Percentiles rank a stretch among this genome's conserved stretches.
Conservation (phyloP, 441 rosid species). For the Adansonia madagascariensis region DNA sequence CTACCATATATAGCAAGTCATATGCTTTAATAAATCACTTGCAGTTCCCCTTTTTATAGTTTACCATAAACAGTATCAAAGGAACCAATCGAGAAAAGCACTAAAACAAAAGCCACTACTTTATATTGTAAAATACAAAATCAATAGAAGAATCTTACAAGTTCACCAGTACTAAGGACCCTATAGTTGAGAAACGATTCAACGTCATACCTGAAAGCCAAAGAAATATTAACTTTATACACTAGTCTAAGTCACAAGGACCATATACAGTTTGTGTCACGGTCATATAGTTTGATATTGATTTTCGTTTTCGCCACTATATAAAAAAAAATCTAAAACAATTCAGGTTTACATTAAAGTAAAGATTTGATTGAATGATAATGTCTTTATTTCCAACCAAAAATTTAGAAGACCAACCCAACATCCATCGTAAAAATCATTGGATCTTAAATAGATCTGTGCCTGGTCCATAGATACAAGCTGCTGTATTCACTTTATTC, state of each 20-base stretch:
- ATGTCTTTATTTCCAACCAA: not conserved
- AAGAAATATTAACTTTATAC: not conserved
- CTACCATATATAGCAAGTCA: conserved; percentile 40
- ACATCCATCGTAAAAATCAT: not conserved
- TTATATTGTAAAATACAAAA: not conserved
- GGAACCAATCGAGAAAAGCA: conserved; percentile 2
- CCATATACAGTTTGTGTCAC: not conserved
- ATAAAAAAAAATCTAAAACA: not conserved
- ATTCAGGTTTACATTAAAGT: not conserved
- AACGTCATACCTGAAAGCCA: conserved; percentile 61
- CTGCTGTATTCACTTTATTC: not conserved
- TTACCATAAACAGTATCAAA: not conserved
- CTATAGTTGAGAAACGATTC: conserved; percentile 52
- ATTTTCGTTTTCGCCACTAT: not conserved
- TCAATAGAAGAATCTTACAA: conserved; percentile 46
- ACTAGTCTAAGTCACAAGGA: conserved; percentile 10
- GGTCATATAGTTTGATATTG: not conserved
- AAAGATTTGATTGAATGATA: not conserved
- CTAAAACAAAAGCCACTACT: not conserved
- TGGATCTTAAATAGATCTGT: not conserved
- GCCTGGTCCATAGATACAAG: not conserved
- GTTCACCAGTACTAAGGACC: conserved; percentile 51
- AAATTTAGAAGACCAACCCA: not conserved
- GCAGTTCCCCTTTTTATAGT: not conserved
- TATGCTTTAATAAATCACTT: conserved; percentile 16